Evolutionary conservation across 495 filamentous ascomycete species (phyloP).

Genomic region (Aspergillus haitiensis): DNA sequence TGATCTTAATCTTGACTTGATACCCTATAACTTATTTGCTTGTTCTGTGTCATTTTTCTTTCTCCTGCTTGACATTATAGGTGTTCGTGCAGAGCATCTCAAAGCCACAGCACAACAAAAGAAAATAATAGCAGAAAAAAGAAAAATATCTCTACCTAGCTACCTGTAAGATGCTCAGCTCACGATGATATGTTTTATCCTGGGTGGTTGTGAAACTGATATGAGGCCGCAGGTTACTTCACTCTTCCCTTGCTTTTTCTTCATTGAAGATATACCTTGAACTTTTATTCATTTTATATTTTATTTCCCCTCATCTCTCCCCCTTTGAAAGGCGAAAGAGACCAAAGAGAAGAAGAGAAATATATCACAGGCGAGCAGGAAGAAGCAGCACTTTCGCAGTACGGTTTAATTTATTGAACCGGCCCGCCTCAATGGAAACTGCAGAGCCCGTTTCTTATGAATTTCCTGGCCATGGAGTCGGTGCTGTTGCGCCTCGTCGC

Average conservation of each 20-base stretch:
- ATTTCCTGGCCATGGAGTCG: slow-evolving; percentile 42
- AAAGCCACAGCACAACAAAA: slow-evolving; percentile 14
- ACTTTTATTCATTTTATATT: background rate
- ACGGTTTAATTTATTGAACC: background rate
- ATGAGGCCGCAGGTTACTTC: slow-evolving; percentile 1
- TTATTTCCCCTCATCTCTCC: background rate
- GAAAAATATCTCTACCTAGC: background rate
- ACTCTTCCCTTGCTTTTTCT: background rate
- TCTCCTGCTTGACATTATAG: slow-evolving; percentile 6
- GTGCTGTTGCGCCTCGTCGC: slow-evolving; percentile 40
- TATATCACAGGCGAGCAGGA: background rate
- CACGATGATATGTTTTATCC: background rate
- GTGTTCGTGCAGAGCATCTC: slow-evolving; percentile 17
- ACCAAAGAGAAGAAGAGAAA: slow-evolving; percentile 6
- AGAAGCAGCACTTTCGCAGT: background rate
- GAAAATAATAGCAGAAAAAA: slow-evolving; percentile 28
- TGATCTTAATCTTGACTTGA: slow-evolving; percentile 16
- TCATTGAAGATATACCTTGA: background rate
- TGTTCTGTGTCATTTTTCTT: slow-evolving; percentile 25
- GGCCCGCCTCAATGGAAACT: slow-evolving; percentile 38
- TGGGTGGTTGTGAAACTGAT: background rate
- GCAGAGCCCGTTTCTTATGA: slow-evolving; percentile 47
- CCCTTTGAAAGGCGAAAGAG: background rate
- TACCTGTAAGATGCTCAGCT: slow-evolving; percentile 5
- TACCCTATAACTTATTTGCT: slow-evolving; percentile 25